These are phyloP conservation scores for Sporodiniella umbellata DNA, from an alignment of 371 early-diverging fungal genomes.

Conservation along the genomic window DNA sequence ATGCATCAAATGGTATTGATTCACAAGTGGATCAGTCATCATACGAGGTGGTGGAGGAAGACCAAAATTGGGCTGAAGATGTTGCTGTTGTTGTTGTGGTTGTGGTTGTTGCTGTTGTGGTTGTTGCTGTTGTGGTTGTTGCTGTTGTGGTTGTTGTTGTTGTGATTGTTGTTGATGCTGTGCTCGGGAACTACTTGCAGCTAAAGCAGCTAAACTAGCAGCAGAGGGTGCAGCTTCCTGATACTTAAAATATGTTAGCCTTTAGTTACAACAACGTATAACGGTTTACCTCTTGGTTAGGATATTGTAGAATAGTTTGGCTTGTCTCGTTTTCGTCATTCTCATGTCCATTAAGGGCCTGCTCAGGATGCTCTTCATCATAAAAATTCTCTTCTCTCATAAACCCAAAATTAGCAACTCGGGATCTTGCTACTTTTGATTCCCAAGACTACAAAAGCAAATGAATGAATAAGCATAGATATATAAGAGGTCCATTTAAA, in stretches of 20 bases:
- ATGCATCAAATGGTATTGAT: conserved; percentile 15
- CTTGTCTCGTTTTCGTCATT: background rate
- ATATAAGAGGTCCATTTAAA: background rate
- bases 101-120: conserved; percentile 7
- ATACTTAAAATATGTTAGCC: too few species aligned
- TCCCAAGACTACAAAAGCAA: conserved; percentile 72
- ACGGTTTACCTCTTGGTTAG: conserved; percentile 6
- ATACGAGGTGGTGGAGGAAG: conserved; percentile 8
- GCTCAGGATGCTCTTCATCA: conserved; percentile 23
- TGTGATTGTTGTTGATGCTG: conserved; percentile 2
- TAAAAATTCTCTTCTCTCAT: conserved; percentile 47
- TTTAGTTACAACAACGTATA: too few species aligned
- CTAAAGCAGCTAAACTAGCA: conserved; percentile 5
- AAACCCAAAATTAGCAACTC: conserved; percentile 72
- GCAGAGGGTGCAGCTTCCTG: background rate
- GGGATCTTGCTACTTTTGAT: conserved; percentile 70
- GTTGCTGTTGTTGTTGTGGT: conserved; percentile 5
- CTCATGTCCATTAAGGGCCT: background rate
- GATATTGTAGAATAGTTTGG: conserved; percentile 1
- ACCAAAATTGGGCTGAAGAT: background rate
- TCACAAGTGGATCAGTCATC: conserved; percentile 16
- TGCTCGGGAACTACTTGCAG: conserved; percentile 10
- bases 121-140: background rate
- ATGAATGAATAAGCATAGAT: background rate
- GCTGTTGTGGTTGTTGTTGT: conserved; percentile 1